phyloP scores from a whole-genome alignment of 164 flowering plant species.

The Cinnamomum chago region DNA sequence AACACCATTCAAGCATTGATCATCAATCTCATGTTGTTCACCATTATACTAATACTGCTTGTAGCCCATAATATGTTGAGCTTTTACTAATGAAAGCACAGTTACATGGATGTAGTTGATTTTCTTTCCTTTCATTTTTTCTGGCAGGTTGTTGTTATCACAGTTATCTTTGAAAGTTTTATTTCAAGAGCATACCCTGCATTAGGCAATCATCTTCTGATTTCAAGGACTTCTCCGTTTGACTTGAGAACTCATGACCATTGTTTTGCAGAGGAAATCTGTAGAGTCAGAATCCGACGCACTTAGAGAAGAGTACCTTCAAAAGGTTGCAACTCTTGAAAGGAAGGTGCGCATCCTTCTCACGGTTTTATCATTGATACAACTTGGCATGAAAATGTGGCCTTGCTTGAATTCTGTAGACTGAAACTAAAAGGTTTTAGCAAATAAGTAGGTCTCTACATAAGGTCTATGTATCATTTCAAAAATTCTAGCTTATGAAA shows the following conservation, averaged over 20 bases:
- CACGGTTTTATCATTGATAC: neutral
- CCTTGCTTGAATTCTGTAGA: neutral
- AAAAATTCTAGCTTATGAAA: neutral
- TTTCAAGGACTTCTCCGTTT: neutral
- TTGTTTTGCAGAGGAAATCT: constrained; percentile 63
- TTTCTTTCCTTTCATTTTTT: neutral
- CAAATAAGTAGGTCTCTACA: neutral
- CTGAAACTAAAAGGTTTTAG: neutral
- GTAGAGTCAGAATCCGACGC: constrained; percentile 82
- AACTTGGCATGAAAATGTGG: neutral
- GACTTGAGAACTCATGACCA: constrained; percentile 10
- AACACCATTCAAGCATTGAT: too few relatives aligned
- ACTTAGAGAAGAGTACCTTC: constrained; percentile 93
- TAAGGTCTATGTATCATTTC: too few relatives aligned
- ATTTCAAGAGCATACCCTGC: neutral
- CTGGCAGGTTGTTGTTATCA: neutral
- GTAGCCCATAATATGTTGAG: neutral
- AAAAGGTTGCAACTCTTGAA: constrained; percentile 85
- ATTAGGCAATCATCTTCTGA: neutral
- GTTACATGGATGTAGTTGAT: neutral
- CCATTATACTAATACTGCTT: too few relatives aligned
- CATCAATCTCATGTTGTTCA: too few relatives aligned
- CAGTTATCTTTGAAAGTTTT: neutral
- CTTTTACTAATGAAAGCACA: neutral
- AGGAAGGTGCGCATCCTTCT: constrained; percentile 60